Evolutionary conservation across 2,329 filamentous ascomycete genomes (phyloP).

Genomic region (Massarina eburnea): DNA sequence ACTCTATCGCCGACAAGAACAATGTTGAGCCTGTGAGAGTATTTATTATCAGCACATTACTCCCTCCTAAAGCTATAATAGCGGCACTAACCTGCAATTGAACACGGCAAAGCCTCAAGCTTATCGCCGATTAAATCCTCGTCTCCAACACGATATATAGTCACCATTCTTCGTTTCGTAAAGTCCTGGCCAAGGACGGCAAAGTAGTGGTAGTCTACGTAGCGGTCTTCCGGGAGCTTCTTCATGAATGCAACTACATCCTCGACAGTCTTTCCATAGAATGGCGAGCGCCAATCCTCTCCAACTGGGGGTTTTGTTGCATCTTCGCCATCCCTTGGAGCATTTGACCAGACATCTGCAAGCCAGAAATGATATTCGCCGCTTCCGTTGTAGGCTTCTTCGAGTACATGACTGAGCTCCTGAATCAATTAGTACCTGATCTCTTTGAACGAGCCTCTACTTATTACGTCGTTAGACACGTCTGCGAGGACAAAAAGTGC

Average conservation of each 20-base stretch:
- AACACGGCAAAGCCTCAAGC: slow-evolving; percentile 2
- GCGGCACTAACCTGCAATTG: background rate
- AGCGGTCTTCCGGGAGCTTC: background rate
- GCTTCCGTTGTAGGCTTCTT: background rate
- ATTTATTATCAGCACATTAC: too few species aligned
- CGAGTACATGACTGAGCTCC: background rate
- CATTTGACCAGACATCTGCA: slow-evolving; percentile 2
- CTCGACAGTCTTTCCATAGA: background rate
- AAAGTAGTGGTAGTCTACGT: slow-evolving; percentile 4
- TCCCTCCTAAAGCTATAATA: background rate
- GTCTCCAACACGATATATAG: slow-evolving; percentile 5
- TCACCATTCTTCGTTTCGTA: background rate
- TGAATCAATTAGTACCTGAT: background rate
- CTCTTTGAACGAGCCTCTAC: background rate
- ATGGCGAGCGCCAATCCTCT: slow-evolving; percentile 1
- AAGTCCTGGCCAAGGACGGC: slow-evolving; percentile 4
- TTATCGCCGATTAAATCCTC: slow-evolving; percentile 2
- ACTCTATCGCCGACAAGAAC: background rate
- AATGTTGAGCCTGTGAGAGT: too few species aligned
- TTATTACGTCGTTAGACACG: slow-evolving; percentile 2
- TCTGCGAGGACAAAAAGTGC: slow-evolving; percentile 5
- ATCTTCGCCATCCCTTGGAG: background rate
- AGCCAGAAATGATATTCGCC: slow-evolving; percentile 1
- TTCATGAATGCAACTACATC: slow-evolving; percentile 3
- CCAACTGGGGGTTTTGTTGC: slow-evolving; percentile 1